Evolutionary conservation across 768 basidiomycete species (phyloP).

Genomic region (Suillus clintonianus): DNA sequence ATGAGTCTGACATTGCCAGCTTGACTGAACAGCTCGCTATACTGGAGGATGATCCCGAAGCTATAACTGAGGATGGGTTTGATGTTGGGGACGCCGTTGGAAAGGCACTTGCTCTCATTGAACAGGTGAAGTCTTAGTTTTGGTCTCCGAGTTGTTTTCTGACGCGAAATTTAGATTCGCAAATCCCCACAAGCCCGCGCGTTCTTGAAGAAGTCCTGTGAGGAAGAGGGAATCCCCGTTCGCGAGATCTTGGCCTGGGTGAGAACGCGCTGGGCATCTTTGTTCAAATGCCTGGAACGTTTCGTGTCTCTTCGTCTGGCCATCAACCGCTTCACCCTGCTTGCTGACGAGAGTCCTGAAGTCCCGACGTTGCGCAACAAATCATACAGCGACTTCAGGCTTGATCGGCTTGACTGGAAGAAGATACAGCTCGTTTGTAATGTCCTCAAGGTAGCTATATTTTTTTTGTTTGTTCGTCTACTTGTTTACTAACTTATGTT

Average conservation of each 20-base stretch:
- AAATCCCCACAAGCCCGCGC: background rate
- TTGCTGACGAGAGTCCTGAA: conserved; percentile 21
- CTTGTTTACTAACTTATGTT: background rate
- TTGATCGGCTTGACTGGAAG: conserved; percentile 24
- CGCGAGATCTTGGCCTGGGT: background rate
- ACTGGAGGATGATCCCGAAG: background rate
- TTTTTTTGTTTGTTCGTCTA: background rate
- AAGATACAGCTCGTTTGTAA: conserved; percentile 21
- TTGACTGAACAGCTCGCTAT: background rate
- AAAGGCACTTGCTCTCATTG: background rate
- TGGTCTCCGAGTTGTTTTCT: background rate
- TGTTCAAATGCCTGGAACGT: background rate
- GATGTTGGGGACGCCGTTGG: background rate
- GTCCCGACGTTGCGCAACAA: conserved; percentile 11
- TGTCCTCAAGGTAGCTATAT: conserved; percentile 8
- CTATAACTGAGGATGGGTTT: background rate
- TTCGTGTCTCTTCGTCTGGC: background rate
- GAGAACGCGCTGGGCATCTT: background rate
- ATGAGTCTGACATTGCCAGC: background rate
- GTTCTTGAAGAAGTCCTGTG: background rate
- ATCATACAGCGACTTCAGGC: conserved; percentile 21
- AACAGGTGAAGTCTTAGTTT: background rate
- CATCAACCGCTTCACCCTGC: background rate
- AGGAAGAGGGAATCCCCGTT: background rate
- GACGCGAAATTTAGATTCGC: background rate